These are phyloP conservation scores for Tylopilus sp. DNA, from an alignment of 768 basidiomycete genomes.

Conservation along the genomic window DNA sequence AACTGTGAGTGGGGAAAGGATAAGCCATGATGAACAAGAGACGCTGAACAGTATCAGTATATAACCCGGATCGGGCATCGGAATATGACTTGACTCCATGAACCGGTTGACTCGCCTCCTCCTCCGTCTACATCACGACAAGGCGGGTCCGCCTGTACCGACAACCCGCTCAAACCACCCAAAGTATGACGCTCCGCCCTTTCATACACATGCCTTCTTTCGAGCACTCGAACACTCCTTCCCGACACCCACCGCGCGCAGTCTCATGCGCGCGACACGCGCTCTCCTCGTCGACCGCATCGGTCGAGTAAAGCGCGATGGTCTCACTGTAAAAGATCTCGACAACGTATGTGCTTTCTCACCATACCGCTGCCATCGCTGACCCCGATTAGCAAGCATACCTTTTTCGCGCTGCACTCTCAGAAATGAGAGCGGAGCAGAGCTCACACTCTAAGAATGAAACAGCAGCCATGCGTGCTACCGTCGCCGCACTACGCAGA, in stretches of 20 bases:
- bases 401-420: conserved; percentile 88
- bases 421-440: conserved; percentile 84
- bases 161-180: conserved; percentile 12
- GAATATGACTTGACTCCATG: not conserved
- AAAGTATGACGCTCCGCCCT: conserved; percentile 66
- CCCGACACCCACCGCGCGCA: conserved; percentile 66
- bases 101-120: conserved; percentile 8
- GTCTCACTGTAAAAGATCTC: conserved; percentile 69
- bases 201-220: conserved; percentile 81
- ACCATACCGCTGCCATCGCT: not conserved
- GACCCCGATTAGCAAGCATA: conserved; percentile 75
- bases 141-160: conserved; percentile 16
- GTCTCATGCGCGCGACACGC: conserved; percentile 80
- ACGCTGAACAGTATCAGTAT: not conserved
- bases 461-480: conserved; percentile 72
- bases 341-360: conserved; percentile 59
- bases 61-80: conserved; percentile 18
- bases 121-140: conserved; percentile 18
- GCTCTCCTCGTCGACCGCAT: conserved; percentile 76
- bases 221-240: conserved; percentile 68
- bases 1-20: conserved; percentile 17
- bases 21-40: conserved; percentile 15
- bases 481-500: conserved; percentile 71
- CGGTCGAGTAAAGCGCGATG: conserved; percentile 67
- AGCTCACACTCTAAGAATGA: conserved; percentile 82